These are phyloP conservation scores for Aspergillus bridgeri DNA, from an alignment of 495 filamentous ascomycete genomes.

Conservation along the genomic window DNA sequence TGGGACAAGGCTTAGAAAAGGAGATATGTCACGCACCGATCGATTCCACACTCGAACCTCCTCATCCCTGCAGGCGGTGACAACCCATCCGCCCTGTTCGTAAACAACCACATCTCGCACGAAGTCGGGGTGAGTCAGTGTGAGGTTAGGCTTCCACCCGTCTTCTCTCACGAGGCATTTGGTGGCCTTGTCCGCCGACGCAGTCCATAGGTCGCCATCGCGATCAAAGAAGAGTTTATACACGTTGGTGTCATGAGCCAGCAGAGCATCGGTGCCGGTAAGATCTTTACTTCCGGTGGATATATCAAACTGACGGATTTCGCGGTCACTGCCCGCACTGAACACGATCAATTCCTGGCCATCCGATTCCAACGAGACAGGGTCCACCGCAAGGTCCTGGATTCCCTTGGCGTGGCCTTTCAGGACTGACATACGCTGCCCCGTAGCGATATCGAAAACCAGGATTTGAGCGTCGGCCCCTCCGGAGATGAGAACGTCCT, in stretches of 20 bases:
- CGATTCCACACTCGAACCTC: constrained; percentile 86
- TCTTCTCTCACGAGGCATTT: constrained; percentile 67
- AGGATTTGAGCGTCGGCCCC: constrained; percentile 83
- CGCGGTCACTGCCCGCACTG: constrained; percentile 77
- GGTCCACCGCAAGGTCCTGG: constrained; percentile 71
- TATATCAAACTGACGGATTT: constrained; percentile 63
- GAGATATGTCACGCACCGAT: constrained; percentile 36
- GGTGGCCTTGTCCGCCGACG: constrained; percentile 78
- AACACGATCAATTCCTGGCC: constrained; percentile 55
- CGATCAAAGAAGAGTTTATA: constrained; percentile 72
- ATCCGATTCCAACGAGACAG: constrained; percentile 36
- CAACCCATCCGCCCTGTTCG: constrained; percentile 70
- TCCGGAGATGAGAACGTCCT: constrained; percentile 74
- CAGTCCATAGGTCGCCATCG: constrained; percentile 83
- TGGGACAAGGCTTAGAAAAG: neutral
- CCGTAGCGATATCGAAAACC: constrained; percentile 70
- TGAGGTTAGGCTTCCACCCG: constrained; percentile 66
- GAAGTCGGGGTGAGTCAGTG: constrained; percentile 78
- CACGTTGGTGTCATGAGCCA: constrained; percentile 86
- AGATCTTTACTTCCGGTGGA: constrained; percentile 42
- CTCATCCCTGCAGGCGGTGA: constrained; percentile 89
- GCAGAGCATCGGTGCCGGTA: constrained; percentile 54
- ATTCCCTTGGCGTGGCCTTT: constrained; percentile 78
- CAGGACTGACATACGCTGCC: constrained; percentile 64
- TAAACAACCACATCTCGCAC: constrained; percentile 76